Evolutionary conservation across 2,329 filamentous ascomycete genomes (phyloP).

Genomic region (Sclerotinia nivalis): DNA sequence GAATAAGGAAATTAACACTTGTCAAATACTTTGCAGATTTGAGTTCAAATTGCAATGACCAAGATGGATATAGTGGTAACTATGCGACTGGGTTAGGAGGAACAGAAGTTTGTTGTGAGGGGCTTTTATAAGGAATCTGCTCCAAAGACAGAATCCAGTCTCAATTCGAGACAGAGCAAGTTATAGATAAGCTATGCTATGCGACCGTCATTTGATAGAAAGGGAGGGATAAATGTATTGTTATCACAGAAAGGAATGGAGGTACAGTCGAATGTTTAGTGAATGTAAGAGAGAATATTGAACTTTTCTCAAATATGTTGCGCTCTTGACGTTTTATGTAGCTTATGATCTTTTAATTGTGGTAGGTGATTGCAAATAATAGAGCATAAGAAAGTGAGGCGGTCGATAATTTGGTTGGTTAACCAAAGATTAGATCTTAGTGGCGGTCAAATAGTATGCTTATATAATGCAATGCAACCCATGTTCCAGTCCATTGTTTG

Average conservation of each 20-base stretch:
- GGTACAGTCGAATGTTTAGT: background rate
- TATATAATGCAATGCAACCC: conserved; percentile 5
- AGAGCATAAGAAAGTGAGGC: conserved; percentile 17
- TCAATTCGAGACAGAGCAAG: conserved; percentile 19
- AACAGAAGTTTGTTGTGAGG: conserved; percentile 15
- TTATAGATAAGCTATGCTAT: conserved; percentile 13
- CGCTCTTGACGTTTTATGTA: conserved; percentile 11
- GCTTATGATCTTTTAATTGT: background rate
- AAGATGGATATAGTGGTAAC: conserved; percentile 28
- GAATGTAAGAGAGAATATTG: conserved; percentile 6
- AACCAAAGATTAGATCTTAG: background rate
- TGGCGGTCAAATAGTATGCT: conserved; percentile 17
- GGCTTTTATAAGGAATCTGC: background rate
- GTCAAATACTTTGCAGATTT: conserved; percentile 33
- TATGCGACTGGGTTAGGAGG: conserved; percentile 22
- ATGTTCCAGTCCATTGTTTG: conserved; percentile 14
- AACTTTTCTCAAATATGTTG: conserved; percentile 13
- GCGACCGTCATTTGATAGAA: conserved; percentile 19
- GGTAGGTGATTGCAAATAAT: background rate
- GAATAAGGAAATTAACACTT: conserved; percentile 35
- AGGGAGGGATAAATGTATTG: background rate
- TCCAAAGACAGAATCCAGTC: conserved; percentile 8
- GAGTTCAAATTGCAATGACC: conserved; percentile 35
- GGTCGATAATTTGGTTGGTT: conserved; percentile 15
- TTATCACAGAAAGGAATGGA: conserved; percentile 13